Evolutionary conservation across 495 filamentous ascomycete genomes (phyloP), one percentile per base, ranked within the genome.

Genomic region (Bryoglossum gracile): DNA sequence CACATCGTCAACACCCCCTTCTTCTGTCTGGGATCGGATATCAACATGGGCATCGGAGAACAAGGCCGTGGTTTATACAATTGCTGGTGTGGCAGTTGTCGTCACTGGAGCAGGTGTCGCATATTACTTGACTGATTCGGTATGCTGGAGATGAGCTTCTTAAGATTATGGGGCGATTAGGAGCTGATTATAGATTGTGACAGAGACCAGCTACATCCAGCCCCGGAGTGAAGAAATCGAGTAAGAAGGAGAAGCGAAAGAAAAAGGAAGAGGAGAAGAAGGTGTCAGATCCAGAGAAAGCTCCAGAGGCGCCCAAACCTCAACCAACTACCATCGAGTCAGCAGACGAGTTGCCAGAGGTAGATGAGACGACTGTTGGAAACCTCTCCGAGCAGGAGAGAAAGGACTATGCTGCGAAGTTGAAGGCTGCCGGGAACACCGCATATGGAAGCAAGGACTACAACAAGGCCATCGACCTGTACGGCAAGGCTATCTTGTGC

Each of bases 351-450:
- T 70, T 97, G 16, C 90, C 91, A 4, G 80, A 94, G 46, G 82
- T 99, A 46, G 78, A 87, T 59, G 92, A 96, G 68, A 69, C 67
- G 6, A 86, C 77, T 4, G 82, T 99, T 42, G 77, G 65, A 16
- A 61, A 68, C 14, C 68, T 97, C 26, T 80, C 84, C 8, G 80
- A 80, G 35, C 76, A 87, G 65, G 80, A 86, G 63, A 75, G 88
- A 19, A 87, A 91, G 65, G 80, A 88, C 14, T 90, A 84, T 61
- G 87, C 92, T 23, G 79, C 78, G 41, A 92, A 91, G 70, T 73
- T 99, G 44, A 99, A 99, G 73, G 84, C 82, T 46, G 87, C 87
- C 38, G 92, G 92, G 55, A 99, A 99, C 74, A 94, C 90, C 70
- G 91, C 92, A 8, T 99, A 96, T 63, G 87, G 87, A 24, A 75